Evolutionary conservation across 768 basidiomycete species (phyloP).

Genomic region (Lyophyllum decastes): DNA sequence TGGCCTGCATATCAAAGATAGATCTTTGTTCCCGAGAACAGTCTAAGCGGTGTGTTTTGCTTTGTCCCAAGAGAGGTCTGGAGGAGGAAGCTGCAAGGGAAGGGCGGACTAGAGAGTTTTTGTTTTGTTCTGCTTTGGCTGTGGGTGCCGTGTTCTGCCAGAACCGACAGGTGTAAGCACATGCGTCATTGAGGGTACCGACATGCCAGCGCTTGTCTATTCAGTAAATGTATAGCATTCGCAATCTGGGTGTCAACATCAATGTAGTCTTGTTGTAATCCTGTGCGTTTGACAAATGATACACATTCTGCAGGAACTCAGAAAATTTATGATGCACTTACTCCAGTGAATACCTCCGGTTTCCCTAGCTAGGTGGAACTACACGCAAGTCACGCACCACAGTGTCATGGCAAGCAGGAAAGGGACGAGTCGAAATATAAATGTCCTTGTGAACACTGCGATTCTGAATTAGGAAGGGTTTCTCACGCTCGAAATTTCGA

Average conservation of each 20-base stretch:
- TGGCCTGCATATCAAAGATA: not conserved
- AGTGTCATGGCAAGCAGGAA: too few species aligned
- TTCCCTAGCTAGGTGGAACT: not conserved
- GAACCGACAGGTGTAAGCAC: not conserved
- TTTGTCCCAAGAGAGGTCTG: not conserved
- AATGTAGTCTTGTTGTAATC: not conserved
- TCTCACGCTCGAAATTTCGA: conserved; percentile 10
- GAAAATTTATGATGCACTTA: not conserved
- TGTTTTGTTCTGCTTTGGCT: not conserved
- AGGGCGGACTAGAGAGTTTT: not conserved
- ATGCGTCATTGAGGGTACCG: not conserved
- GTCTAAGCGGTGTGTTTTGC: not conserved
- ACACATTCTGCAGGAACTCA: not conserved
- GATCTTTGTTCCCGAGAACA: not conserved
- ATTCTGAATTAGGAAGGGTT: not conserved
- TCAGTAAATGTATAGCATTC: too few species aligned
- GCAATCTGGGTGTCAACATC: too few species aligned
- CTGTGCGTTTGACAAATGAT: not conserved
- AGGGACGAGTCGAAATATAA: too few species aligned
- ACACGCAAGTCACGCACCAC: not conserved
- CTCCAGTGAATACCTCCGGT: too few species aligned
- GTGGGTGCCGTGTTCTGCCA: not conserved
- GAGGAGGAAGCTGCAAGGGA: too few species aligned
- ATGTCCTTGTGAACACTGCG: too few species aligned
- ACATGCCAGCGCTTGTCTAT: not conserved